A percentile compares a stretch with the other conserved stretches of the same genome.
phyloP scores from a whole-genome alignment of 2,329 filamentous ascomycete species.

The Fusarium temperatum region DNA sequence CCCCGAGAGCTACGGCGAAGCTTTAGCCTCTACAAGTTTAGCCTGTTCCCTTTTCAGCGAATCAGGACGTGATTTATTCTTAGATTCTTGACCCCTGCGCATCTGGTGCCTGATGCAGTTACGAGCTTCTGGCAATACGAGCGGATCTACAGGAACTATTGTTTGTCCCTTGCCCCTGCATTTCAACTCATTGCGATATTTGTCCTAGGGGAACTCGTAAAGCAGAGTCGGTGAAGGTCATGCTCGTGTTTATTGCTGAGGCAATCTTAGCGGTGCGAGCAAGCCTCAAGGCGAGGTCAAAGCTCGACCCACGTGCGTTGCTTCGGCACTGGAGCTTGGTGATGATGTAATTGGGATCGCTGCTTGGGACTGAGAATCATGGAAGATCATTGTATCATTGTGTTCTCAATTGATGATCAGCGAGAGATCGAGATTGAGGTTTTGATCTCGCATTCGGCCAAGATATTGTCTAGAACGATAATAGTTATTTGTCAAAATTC shows the following conservation, averaged over 20 bases:
- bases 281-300: not conserved
- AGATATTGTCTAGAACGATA: accelerated
- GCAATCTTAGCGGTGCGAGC: not conserved
- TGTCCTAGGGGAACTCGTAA: conserved; percentile 6
- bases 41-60: not conserved
- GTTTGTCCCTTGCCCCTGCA: not conserved
- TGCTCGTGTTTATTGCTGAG: not conserved
- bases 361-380: not conserved
- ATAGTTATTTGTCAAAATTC: accelerated
- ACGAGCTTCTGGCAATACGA: conserved; percentile 16
- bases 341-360: not conserved
- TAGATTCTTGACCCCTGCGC: not conserved
- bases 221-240: conserved; percentile 3
- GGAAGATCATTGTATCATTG: not conserved
- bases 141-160: not conserved
- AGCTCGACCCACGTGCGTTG: not conserved
- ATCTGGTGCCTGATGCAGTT: not conserved
- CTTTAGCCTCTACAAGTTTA: no score
- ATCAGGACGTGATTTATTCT: not conserved
- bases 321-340: not conserved
- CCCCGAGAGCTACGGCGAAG: not conserved
- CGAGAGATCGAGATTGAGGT: no score
- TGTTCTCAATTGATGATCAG: not conserved
- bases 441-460: accelerated
- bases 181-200: not conserved